phyloP scores from a whole-genome alignment of 192 early-diverging fungal species.

The Umbelopsis ramanniana region DNA sequence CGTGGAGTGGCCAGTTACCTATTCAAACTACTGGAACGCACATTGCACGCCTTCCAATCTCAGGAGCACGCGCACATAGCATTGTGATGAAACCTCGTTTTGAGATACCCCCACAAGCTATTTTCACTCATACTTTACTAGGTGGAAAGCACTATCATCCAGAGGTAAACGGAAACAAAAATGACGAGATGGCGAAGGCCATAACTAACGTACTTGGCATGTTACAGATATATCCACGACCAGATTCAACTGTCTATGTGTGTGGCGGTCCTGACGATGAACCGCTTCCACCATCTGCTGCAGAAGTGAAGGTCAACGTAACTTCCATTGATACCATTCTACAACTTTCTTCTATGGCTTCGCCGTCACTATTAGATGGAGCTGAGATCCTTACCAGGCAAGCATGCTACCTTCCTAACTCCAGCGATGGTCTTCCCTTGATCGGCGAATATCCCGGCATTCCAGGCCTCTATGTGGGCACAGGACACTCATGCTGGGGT shows the following conservation, averaged over 20 bases:
- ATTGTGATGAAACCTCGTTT: slow-evolving; percentile 34
- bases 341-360: slow-evolving; percentile 26
- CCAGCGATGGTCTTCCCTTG: slow-evolving; percentile 36
- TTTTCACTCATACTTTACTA: slow-evolving; percentile 36
- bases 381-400: slow-evolving; percentile 30
- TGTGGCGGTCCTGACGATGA: slow-evolving; percentile 42
- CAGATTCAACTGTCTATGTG: slow-evolving; percentile 53
- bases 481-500: slow-evolving; percentile 52
- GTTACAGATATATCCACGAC: slow-evolving; percentile 42
- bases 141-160: slow-evolving; percentile 36
- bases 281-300: slow-evolving; percentile 37
- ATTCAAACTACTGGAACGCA: slow-evolving; percentile 31
- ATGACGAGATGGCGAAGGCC: not conserved
- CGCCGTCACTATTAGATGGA: slow-evolving; percentile 30
- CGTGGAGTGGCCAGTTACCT: slow-evolving; percentile 41
- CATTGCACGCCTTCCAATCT: slow-evolving; percentile 26
- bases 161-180: slow-evolving; percentile 29
- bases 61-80: slow-evolving; percentile 45
- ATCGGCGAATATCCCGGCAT: slow-evolving; percentile 41
- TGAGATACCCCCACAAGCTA: slow-evolving; percentile 35
- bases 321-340: slow-evolving; percentile 29
- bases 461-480: slow-evolving; percentile 39
- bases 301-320: slow-evolving; percentile 31
- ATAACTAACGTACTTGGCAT: not conserved
- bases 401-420: slow-evolving; percentile 49